A percentile compares a stretch with the other conserved stretches of the same genome.
Conservation (phyloP, 164 flowering plant genomes). For the Cinnamomum chago region DNA sequence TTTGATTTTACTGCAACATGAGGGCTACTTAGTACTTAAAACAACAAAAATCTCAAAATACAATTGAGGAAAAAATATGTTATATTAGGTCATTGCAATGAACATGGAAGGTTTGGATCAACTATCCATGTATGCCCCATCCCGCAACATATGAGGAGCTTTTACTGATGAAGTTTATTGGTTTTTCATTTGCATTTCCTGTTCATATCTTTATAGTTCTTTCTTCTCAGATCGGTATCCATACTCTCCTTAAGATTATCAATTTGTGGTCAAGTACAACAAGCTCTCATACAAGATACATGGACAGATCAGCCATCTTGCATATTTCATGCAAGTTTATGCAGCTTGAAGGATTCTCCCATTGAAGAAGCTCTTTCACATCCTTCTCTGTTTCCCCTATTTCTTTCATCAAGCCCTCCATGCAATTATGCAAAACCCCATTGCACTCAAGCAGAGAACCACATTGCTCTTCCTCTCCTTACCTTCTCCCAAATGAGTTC, state of each 20-base stretch:
- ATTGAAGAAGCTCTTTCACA: conserved; percentile 55
- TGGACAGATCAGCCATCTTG: background rate
- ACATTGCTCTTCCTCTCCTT: conserved; percentile 32
- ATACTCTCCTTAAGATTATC: background rate
- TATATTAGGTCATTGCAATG: too few species aligned
- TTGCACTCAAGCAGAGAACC: conserved; percentile 39
- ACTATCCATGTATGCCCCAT: too few species aligned
- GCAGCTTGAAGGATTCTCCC: conserved; percentile 55
- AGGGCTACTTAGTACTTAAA: too few species aligned
- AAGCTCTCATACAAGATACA: background rate
- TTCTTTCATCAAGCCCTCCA: conserved; percentile 45
- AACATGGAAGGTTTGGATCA: too few species aligned
- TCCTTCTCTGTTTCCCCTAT: conserved; percentile 44
- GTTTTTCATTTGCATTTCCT: too few species aligned
- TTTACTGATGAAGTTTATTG: too few species aligned
- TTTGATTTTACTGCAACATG: too few species aligned
- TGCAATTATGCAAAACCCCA: conserved; percentile 83
- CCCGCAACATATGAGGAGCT: too few species aligned
- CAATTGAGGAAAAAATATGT: too few species aligned
- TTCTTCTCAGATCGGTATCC: background rate
- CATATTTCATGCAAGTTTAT: conserved; percentile 48
- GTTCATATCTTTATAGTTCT: too few species aligned
- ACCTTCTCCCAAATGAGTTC: conserved; percentile 15
- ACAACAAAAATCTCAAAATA: too few species aligned
- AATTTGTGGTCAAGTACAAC: background rate